Evolutionary conservation across 1,139 yeast genomes (phyloP).

Genomic region (Nakaseomyces kungkrabaensis): DNA sequence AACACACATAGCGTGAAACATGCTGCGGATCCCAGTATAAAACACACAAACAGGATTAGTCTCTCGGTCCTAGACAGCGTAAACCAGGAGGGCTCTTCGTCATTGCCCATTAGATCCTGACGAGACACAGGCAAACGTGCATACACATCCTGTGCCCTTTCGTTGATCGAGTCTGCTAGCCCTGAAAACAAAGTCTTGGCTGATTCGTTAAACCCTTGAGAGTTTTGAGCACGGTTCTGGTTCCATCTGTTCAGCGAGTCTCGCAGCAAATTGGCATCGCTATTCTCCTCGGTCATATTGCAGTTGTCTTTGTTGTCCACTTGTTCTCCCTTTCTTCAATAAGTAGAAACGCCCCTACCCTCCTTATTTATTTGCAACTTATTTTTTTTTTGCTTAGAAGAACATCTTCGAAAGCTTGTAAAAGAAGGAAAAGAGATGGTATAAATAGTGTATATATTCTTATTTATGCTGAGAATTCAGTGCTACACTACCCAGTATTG

Average conservation of each 20-base stretch:
- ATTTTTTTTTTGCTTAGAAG: too few relatives aligned
- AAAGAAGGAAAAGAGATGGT: too few relatives aligned
- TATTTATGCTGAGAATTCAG: too few relatives aligned
- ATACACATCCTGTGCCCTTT: slow-evolving; percentile 38
- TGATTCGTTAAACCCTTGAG: slow-evolving; percentile 27
- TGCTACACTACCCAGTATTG: too few relatives aligned
- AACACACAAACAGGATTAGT: slow-evolving; percentile 64
- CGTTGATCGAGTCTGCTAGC: slow-evolving; percentile 34
- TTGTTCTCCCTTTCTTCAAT: too few relatives aligned
- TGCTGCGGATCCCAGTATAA: slow-evolving; percentile 63
- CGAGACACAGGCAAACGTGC: slow-evolving; percentile 45
- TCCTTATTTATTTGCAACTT: too few relatives aligned
- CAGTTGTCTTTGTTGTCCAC: too few relatives aligned
- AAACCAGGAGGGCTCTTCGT: slow-evolving; percentile 52
- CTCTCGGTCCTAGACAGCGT: slow-evolving; percentile 67
- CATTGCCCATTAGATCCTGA: slow-evolving; percentile 36
- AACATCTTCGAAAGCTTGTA: too few relatives aligned
- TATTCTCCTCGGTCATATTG: background rate
- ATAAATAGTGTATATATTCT: too few relatives aligned
- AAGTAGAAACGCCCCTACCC: too few relatives aligned
- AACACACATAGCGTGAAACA: slow-evolving; percentile 79
- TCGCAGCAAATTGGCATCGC: slow-evolving; percentile 21
- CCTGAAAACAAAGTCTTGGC: slow-evolving; percentile 32
- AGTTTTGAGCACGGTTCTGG: slow-evolving; percentile 22
- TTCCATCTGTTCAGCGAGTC: slow-evolving; percentile 34